Conservation (phyloP, 2,329 filamentous ascomycete genomes). For the Ustulina deusta region DNA sequence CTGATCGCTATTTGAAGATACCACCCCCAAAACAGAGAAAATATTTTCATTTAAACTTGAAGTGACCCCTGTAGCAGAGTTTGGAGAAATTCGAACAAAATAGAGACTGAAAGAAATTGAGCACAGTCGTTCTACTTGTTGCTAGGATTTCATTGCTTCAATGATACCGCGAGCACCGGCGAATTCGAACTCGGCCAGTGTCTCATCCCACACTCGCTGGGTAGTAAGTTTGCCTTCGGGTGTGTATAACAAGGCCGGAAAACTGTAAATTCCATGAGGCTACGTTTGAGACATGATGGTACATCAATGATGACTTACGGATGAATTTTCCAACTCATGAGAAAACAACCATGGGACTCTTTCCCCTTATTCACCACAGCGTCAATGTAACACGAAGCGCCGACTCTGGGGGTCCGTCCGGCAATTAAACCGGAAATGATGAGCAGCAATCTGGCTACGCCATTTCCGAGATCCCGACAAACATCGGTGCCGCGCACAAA, state of each 20-base stretch:
- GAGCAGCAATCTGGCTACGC: slow-evolving; percentile 2
- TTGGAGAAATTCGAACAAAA: no score
- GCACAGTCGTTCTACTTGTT: background rate
- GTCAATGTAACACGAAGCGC: slow-evolving; percentile 62
- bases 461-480: slow-evolving; percentile 52
- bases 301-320: slow-evolving; percentile 53
- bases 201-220: slow-evolving; percentile 38
- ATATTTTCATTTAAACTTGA: no score
- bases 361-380: slow-evolving; percentile 59
- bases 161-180: slow-evolving; percentile 21
- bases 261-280: slow-evolving; percentile 20
- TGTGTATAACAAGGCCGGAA: slow-evolving; percentile 30
- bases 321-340: slow-evolving; percentile 61
- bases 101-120: background rate
- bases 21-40: no score
- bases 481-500: slow-evolving; percentile 57
- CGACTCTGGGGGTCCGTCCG: slow-evolving; percentile 51
- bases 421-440: slow-evolving; percentile 37
- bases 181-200: slow-evolving; percentile 36
- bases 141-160: slow-evolving; percentile 19
- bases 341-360: slow-evolving; percentile 64
- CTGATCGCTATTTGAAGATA: no score
- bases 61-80: no score
- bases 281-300: background rate
- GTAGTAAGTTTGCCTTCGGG: slow-evolving; percentile 25